Evolutionary conservation across 208 protist species (phyloP).

Genomic region (Leishmania amazonensis): DNA sequence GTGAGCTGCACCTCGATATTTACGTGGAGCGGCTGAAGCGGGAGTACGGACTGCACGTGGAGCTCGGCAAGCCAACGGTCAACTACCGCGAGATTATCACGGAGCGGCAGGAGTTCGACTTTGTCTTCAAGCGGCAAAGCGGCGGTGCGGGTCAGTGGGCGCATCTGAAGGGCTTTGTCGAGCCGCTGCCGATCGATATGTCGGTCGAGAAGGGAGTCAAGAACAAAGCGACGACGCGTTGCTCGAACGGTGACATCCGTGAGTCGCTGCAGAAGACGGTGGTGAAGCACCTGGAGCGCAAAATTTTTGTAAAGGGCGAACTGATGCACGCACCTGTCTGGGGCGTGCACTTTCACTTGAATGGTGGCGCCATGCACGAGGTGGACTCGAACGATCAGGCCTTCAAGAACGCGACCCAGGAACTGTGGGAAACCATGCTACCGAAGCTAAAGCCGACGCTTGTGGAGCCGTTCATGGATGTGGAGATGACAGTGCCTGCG

Average conservation of each 20-base stretch:
- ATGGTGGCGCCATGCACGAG: slow-evolving; percentile 96
- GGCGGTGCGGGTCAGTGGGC: slow-evolving; percentile 99
- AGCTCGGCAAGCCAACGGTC: slow-evolving; percentile 96
- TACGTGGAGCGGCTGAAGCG: slow-evolving; percentile 96
- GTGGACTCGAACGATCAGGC: slow-evolving; percentile 99
- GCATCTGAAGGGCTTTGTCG: slow-evolving; percentile 94
- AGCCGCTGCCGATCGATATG: slow-evolving; percentile 91
- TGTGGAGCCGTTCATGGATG: slow-evolving; percentile 98
- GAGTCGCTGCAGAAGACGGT: slow-evolving; percentile 93
- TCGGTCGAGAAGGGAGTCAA: slow-evolving; percentile 88
- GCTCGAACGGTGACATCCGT: slow-evolving; percentile 96
- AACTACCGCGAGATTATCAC: slow-evolving; percentile 96
- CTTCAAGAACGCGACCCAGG: slow-evolving; percentile 95
- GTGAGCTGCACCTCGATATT: slow-evolving; percentile 97
- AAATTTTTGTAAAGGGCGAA: slow-evolving; percentile 94
- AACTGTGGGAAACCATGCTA: slow-evolving; percentile 94
- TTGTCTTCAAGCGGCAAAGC: slow-evolving; percentile 99
- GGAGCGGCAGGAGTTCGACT: slow-evolving; percentile 93
- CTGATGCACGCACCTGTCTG: slow-evolving; percentile 95
- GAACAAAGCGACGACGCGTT: slow-evolving; percentile 85
- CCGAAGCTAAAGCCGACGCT: slow-evolving; percentile 92
- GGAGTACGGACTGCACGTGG: slow-evolving; percentile 92
- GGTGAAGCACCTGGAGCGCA: slow-evolving; percentile 89
- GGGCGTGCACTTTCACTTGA: slow-evolving; percentile 96
- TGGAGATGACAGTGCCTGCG: slow-evolving; percentile 92